These are phyloP conservation scores for Solanum habrochaites DNA, from an alignment of 257 asterid species.

Conservation along the genomic window DNA sequence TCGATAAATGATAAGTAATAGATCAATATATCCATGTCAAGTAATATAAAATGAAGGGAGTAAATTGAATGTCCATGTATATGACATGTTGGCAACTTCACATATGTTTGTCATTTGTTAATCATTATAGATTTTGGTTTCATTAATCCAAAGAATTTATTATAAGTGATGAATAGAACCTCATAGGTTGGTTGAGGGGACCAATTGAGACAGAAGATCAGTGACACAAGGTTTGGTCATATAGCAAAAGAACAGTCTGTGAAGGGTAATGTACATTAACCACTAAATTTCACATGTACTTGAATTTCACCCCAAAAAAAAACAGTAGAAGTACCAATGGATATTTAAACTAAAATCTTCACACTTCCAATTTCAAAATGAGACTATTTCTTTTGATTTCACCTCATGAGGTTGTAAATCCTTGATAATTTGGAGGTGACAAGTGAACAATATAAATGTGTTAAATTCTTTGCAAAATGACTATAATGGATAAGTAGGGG, in stretches of 20 bases:
- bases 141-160: neutral
- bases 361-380: neutral
- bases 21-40: neutral
- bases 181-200: neutral
- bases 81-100: neutral
- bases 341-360: neutral
- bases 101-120: neutral
- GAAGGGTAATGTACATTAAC: neutral
- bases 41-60: too few relatives aligned
- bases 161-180: neutral
- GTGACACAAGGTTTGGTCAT: neutral
- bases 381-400: neutral
- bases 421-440: neutral
- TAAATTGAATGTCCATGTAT: neutral
- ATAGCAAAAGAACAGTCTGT: neutral
- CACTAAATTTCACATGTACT: conserved; percentile 2
- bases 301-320: neutral
- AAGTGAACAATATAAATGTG: neutral
- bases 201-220: neutral
- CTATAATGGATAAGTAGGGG: too few relatives aligned
- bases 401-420: neutral
- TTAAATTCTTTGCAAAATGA: neutral
- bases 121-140: neutral
- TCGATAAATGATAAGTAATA: too few relatives aligned
- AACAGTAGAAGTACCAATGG: neutral